Evolutionary conservation across 2,329 filamentous ascomycete genomes (phyloP), one percentile per base, ranked within the genome.

Genomic region (Clonostachys rhizophaga): DNA sequence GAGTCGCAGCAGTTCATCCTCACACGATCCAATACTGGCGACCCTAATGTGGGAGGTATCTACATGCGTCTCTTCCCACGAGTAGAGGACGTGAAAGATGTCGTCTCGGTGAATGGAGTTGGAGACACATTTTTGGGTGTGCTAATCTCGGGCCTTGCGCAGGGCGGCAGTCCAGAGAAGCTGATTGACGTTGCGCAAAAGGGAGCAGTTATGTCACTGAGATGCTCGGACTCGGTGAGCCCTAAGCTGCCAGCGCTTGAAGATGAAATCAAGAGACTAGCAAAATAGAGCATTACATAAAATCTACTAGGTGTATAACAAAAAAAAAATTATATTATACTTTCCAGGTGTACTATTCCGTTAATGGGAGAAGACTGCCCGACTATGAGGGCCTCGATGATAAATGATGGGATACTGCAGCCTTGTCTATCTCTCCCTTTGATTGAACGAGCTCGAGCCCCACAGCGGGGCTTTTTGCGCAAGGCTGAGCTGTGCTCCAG

Each of bases 41-140:
- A 79, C 33, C 70, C 69, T 2, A 65, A 72, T 8, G 72, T 85
- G 0, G 83, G 91, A 0, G 92, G 91, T 0, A 76, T 96, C 4
- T 96, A 96, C 59, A 91, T 96, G 84, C 64, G 79, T 34, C 54
- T 81, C 17, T 88, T 89, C 62, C 81, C 87, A 0, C 74, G 87
- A 0, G 79, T 79, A 1, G 83, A 87, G 60, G 68, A 72, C 14
- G 75, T 96, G 0, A 68, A 78, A 17, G 82, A 94, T 24, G 75
- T 95, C 2, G 83, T 92, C 2, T 96, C 90, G 42, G 92, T 97
- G 10, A 97, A 97, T 62, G 94, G 92, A 1, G 91, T 90, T 3
- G 94, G 94, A 0, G 94, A 99, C 66, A 96, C 94, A 0, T 91
- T 97, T 63, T 73, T 95, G 9, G 94, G 92, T 0, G 86, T 91